phyloP scores from a whole-genome alignment of 2,329 filamentous ascomycete genomes.

The Trichoderma sp. region DNA sequence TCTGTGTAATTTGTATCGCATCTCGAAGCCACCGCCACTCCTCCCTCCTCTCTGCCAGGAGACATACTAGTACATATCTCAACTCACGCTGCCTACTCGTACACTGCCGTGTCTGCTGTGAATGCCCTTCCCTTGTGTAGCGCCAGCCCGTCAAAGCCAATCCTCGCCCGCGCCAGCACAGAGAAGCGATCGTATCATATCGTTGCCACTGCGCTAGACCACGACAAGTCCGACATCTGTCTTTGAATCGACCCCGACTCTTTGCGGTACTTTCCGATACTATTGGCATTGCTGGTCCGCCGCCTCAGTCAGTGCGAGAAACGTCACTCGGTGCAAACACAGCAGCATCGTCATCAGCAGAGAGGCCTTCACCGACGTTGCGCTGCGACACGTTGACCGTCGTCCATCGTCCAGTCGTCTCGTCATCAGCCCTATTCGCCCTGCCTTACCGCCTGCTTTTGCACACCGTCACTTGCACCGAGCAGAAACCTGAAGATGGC shows the following conservation, averaged over 20 bases:
- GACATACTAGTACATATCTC: not conserved
- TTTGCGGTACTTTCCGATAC: not conserved
- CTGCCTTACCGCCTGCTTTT: conserved; percentile 1
- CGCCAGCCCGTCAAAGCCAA: conserved; percentile 18
- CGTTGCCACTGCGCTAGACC: conserved; percentile 14
- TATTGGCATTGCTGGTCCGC: not conserved
- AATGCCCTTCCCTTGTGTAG: conserved; percentile 23
- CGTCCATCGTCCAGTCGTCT: not conserved
- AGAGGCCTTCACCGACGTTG: too few species aligned
- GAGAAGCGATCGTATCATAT: conserved; percentile 13
- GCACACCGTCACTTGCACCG: conserved; percentile 13
- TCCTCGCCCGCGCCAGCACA: conserved; percentile 2
- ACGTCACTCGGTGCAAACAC: too few species aligned
- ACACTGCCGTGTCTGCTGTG: conserved; percentile 14
- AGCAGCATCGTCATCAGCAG: conserved; percentile 1
- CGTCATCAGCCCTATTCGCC: not conserved
- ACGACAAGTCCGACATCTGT: not conserved
- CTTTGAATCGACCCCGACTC: conserved; percentile 1
- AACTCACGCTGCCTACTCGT: not conserved
- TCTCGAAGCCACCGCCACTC: conserved; percentile 26
- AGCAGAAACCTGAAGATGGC: conserved; percentile 5
- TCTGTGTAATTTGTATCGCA: conserved; percentile 25
- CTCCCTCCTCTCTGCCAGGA: not conserved
- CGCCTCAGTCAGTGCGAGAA: too few species aligned
- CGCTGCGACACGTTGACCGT: conserved; percentile 16